Evolutionary conservation across 2,329 filamentous ascomycete species (phyloP).

Genomic region (Alternaria burnsii): DNA sequence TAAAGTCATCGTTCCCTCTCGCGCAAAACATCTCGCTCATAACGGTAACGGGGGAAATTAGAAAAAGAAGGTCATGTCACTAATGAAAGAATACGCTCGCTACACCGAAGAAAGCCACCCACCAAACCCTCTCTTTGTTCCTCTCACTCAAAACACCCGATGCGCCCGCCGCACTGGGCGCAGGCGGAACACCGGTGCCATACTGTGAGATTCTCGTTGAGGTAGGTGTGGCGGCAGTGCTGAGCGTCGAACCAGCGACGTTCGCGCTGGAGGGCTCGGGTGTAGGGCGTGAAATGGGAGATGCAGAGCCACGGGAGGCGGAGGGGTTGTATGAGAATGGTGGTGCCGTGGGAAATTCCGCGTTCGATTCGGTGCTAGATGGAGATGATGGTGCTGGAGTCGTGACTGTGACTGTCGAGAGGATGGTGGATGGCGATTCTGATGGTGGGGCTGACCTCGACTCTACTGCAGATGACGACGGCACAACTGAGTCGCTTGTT

Average conservation of each 20-base stretch:
- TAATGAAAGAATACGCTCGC: constrained; percentile 11
- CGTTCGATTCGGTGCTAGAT: neutral
- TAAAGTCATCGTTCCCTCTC: constrained; percentile 2
- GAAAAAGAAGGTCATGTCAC: neutral
- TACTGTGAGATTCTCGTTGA: constrained; percentile 20
- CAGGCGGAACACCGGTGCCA: constrained; percentile 34
- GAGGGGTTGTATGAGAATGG: constrained; percentile 16
- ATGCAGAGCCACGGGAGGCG: constrained; percentile 13
- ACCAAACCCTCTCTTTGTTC: constrained; percentile 43
- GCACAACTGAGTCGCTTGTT: neutral
- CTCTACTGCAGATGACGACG: neutral
- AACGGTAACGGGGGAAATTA: neutral
- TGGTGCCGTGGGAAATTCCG: constrained; percentile 4
- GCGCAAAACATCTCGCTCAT: neutral
- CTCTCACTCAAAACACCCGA: constrained; percentile 9
- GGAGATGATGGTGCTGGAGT: neutral
- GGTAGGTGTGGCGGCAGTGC: constrained; percentile 22
- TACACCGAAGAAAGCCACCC: constrained; percentile 37
- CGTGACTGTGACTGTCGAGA: neutral
- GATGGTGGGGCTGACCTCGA: neutral
- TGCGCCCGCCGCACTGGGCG: constrained; percentile 35
- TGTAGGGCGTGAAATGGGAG: constrained; percentile 9
- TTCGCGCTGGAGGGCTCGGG: constrained; percentile 13
- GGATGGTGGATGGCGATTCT: neutral
- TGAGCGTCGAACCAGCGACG: constrained; percentile 19